Evolutionary conservation across 257 asterid species (phyloP).

Genomic region (Solanum pimpinellifolium): DNA sequence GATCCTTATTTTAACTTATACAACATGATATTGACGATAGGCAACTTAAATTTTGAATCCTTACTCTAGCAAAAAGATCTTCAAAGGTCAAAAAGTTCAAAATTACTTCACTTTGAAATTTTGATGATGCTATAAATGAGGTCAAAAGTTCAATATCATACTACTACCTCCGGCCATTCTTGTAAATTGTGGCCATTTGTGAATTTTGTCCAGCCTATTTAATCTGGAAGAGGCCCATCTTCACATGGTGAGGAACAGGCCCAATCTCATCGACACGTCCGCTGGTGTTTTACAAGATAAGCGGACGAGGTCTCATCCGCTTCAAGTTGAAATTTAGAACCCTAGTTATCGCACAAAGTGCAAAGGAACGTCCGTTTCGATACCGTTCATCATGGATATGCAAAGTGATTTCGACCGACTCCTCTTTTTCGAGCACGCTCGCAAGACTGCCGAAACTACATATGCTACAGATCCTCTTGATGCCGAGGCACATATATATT

Average conservation of each 20-base stretch:
- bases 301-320: neutral
- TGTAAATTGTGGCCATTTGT: neutral
- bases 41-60: neutral
- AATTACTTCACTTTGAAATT: neutral
- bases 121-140: no score
- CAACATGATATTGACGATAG: neutral
- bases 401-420: constrained; percentile 73
- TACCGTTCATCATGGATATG: constrained; percentile 31
- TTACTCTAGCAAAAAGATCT: neutral
- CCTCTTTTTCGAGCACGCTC: constrained; percentile 79
- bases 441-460: constrained; percentile 61
- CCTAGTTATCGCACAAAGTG: neutral
- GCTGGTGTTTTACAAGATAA: neutral
- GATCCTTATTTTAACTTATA: neutral
- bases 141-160: neutral
- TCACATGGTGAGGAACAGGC: neutral
- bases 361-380: neutral
- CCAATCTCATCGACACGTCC: neutral
- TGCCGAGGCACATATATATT: constrained; percentile 41
- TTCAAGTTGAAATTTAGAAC: neutral
- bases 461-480: constrained; percentile 65
- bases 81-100: neutral
- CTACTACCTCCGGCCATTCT: neutral
- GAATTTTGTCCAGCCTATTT: neutral
- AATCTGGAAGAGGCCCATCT: neutral